phyloP scores from a whole-genome alignment of 768 basidiomycete species.

The Daedaleopsis sinensis region DNA sequence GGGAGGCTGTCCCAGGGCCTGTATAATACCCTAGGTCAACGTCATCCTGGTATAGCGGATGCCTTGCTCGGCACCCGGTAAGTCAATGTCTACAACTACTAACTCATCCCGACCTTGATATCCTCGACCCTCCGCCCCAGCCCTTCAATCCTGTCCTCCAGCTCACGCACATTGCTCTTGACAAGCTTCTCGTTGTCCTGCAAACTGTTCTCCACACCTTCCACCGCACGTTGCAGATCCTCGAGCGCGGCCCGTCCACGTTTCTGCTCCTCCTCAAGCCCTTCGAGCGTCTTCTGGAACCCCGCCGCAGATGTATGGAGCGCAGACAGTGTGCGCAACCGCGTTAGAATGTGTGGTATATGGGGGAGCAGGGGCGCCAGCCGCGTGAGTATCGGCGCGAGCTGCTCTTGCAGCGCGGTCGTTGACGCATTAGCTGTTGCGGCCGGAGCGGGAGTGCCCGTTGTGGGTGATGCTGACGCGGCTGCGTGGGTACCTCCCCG shows the following conservation, averaged over 20 bases:
- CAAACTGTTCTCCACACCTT: slow-evolving; percentile 74
- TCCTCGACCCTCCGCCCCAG: slow-evolving; percentile 48
- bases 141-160: slow-evolving; percentile 61
- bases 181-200: slow-evolving; percentile 72
- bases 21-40: too few species aligned
- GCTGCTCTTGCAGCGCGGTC: slow-evolving; percentile 52
- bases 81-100: too few species aligned
- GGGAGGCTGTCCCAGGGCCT: too few species aligned
- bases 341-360: slow-evolving; percentile 87
- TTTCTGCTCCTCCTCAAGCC: slow-evolving; percentile 74
- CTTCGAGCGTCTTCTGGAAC: slow-evolving; percentile 67
- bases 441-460: slow-evolving; percentile 7
- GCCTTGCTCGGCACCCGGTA: too few species aligned
- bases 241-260: slow-evolving; percentile 62
- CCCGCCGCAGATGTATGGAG: slow-evolving; percentile 83
- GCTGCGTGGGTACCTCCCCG: slow-evolving; percentile 13
- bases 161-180: slow-evolving; percentile 70
- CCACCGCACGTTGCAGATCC: slow-evolving; percentile 70
- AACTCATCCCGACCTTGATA: slow-evolving; percentile 23
- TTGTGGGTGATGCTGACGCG: slow-evolving; percentile 10
- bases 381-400: slow-evolving; percentile 69
- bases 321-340: slow-evolving; percentile 80
- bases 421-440: slow-evolving; percentile 27
- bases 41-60: too few species aligned
- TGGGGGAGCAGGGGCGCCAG: slow-evolving; percentile 76